These are phyloP conservation scores for Blastocystis sp. DNA, from an alignment of 352 stramenopile species.

Conservation along the genomic window DNA sequence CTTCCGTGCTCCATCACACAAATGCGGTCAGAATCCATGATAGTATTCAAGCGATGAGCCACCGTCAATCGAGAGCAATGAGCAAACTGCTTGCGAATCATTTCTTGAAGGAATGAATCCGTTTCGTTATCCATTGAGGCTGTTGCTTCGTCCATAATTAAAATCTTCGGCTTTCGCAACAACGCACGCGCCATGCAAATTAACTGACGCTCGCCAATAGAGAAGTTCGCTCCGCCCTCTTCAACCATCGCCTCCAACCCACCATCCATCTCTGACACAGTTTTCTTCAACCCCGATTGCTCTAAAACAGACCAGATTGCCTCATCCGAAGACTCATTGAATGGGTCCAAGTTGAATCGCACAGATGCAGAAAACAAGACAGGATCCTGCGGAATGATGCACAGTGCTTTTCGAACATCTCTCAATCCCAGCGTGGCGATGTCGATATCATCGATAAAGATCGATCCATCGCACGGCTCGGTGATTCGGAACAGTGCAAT, in stretches of 20 bases:
- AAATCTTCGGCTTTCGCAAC: slow-evolving; percentile 80
- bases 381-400: slow-evolving; percentile 88
- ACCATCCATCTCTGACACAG: slow-evolving; percentile 68
- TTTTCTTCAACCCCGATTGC: slow-evolving; percentile 68
- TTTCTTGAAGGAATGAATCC: slow-evolving; percentile 72
- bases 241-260: slow-evolving; percentile 69
- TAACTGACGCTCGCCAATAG: slow-evolving; percentile 72
- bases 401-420: slow-evolving; percentile 78
- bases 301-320: slow-evolving; percentile 79
- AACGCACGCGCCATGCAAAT: slow-evolving; percentile 74
- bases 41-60: slow-evolving; percentile 89
- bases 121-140: slow-evolving; percentile 81
- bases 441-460: slow-evolving; percentile 85
- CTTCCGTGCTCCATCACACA: slow-evolving; percentile 87
- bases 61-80: slow-evolving; percentile 88
- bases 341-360: slow-evolving; percentile 82
- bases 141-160: slow-evolving; percentile 85
- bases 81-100: slow-evolving; percentile 66
- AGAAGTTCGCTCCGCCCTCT: slow-evolving; percentile 74
- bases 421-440: slow-evolving; percentile 74
- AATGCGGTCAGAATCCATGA: slow-evolving; percentile 90
- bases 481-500: slow-evolving; percentile 84
- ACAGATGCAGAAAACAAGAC: slow-evolving; percentile 85
- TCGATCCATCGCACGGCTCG: slow-evolving; percentile 77
- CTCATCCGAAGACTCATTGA: slow-evolving; percentile 68